Base-by-base conservation (phyloP, 306 rosid genomes). In the Cicer pinnatifidum region DNA sequence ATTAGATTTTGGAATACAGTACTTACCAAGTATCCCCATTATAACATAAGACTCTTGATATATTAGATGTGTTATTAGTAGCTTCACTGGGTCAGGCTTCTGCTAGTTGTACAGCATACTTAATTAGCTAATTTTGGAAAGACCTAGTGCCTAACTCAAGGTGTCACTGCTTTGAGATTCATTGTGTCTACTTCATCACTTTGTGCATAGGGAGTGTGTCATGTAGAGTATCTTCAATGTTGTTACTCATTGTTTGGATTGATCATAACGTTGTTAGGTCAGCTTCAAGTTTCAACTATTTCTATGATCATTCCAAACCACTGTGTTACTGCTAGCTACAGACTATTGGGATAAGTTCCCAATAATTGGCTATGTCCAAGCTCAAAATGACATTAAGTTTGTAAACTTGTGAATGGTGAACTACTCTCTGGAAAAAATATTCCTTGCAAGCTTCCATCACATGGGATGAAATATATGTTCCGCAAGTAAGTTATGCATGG, bases 51-150 rank as follows among this genome's bases (percentile, higher is more conserved):
- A 59, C 61, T 33, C 67, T 67, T 16, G 16, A 33, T 13, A 47
- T 16, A 73, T 68, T 57, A 48, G 60, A 73, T 48, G 12, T 41
- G 6, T 39, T 50, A 68, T 9, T 50, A 45, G 57, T 23, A 16
- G 40, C 72, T 46, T 47, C 38, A 50, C 7, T 43, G 67, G 54
- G 52, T 45, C 28, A 12, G 72, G 51, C 71, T 40, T 46, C 71
- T 45, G 28, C 47, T 10, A 47, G 56, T 57, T 56, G 41, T 15
- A 71, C 50, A 43, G 10, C 70, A 50, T 61, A 33, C 54, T 39
- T 69, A 50, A 15, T 50, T 41, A 23, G 47, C 60, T 53, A 66
- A 67, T 67, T 75, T 67, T 76, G 69, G 60, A 28, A 44, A 67
- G 44, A 53, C 17, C 19, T 46, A 47, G 38, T 73, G 48, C 69